Evolutionary conservation across 345 rosid species (phyloP).

Genomic region (Mercurialis annua): DNA sequence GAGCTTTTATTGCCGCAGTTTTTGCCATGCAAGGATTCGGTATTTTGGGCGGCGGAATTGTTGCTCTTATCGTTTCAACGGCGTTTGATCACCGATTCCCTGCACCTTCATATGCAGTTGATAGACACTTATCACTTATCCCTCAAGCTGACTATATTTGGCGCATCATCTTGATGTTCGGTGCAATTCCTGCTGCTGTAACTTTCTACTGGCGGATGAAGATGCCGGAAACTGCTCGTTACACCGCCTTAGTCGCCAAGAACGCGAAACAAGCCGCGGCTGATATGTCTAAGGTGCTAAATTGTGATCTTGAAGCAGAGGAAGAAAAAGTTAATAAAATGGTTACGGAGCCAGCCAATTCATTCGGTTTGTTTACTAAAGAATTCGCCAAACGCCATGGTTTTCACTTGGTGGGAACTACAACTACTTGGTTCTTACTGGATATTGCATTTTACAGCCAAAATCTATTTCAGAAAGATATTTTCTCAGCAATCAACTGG

Average conservation of each 20-base stretch:
- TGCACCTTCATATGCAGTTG: conserved; percentile 2
- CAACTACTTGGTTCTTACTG: conserved; percentile 26
- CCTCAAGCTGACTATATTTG: conserved; percentile 31
- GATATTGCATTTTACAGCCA: conserved; percentile 33
- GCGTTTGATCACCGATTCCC: conserved; percentile 18
- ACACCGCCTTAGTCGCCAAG: conserved; percentile 28
- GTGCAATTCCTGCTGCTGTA: conserved; percentile 25
- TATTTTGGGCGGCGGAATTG: conserved; percentile 29
- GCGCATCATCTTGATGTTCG: conserved; percentile 29
- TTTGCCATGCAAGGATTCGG: conserved; percentile 36
- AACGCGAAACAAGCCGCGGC: conserved; percentile 25
- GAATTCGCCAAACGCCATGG: conserved; percentile 27
- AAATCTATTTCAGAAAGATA: conserved; percentile 28
- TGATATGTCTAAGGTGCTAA: conserved; percentile 29
- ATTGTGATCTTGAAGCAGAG: conserved; percentile 6
- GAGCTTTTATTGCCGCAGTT: conserved; percentile 29
- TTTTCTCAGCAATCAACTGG: conserved; percentile 26
- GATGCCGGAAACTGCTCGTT: conserved; percentile 33
- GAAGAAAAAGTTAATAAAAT: conserved; percentile 3
- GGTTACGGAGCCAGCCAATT: background rate
- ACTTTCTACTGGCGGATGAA: conserved; percentile 34
- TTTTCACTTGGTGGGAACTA: conserved; percentile 24
- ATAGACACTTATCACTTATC: conserved; percentile 3
- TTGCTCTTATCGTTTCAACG: conserved; percentile 12
- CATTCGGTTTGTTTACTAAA: conserved; percentile 22